Conservation (phyloP, 2,329 filamentous ascomycete genomes). For the Dendrostoma leiphaemia region DNA sequence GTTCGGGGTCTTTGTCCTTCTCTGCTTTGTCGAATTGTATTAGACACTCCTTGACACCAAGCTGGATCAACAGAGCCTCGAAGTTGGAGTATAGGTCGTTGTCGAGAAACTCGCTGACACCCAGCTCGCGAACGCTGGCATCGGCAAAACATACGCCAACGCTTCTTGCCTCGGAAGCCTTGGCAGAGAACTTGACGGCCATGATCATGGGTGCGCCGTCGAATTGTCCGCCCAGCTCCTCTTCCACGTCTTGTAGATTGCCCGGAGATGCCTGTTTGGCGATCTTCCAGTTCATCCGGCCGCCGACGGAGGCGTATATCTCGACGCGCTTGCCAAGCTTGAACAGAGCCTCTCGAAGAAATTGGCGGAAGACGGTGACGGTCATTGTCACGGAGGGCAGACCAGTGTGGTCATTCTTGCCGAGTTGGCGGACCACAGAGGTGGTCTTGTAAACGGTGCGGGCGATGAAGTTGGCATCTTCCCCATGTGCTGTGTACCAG, state of each 20-base stretch:
- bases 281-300: conserved; percentile 89
- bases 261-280: conserved; percentile 91
- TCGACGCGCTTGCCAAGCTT: conserved; percentile 87
- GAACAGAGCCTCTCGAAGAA: conserved; percentile 91
- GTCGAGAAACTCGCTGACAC: conserved; percentile 97
- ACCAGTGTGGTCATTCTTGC: conserved; percentile 77
- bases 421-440: conserved; percentile 87
- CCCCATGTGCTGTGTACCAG: conserved; percentile 91
- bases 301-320: conserved; percentile 75
- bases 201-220: conserved; percentile 93
- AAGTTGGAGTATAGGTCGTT: conserved; percentile 99
- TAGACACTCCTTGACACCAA: conserved; percentile 91
- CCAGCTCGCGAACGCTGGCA: conserved; percentile 90
- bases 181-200: conserved; percentile 89
- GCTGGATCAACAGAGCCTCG: conserved; percentile 91
- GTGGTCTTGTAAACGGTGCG: conserved; percentile 94
- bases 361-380: conserved; percentile 90
- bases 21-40: conserved; percentile 75
- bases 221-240: conserved; percentile 83
- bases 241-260: conserved; percentile 94
- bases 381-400: conserved; percentile 95
- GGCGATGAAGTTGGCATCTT: conserved; percentile 81
- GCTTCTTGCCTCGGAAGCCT: conserved; percentile 76
- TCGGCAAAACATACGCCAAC: conserved; percentile 98
- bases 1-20: conserved; percentile 85